These are phyloP conservation scores for Sarocladium kiliense DNA, from an alignment of 2,329 filamentous ascomycete genomes.

Conservation along the genomic window DNA sequence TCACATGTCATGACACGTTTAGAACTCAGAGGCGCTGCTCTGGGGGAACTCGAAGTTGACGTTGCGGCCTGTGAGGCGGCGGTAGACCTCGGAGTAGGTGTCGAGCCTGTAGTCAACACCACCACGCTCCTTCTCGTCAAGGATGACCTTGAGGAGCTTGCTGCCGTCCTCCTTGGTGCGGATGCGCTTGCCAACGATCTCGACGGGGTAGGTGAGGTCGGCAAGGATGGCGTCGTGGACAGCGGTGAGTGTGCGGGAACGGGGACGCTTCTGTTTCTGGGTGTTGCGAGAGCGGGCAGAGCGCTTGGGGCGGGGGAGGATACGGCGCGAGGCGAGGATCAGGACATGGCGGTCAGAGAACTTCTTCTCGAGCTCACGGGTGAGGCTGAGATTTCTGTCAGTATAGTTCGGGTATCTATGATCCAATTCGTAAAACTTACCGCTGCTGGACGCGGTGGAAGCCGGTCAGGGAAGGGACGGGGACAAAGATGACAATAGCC, in stretches of 20 bases:
- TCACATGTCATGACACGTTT: constrained; percentile 10
- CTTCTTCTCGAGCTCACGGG: constrained; percentile 99
- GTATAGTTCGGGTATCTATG: neutral
- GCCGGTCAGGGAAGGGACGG: constrained; percentile 93
- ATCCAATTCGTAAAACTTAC: constrained; percentile 52
- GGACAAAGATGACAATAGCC: constrained; percentile 99
- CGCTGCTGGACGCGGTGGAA: constrained; percentile 99
- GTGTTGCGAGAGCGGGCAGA: constrained; percentile 93
- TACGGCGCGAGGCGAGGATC: constrained; percentile 97
- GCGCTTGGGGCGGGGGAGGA: constrained; percentile 97
- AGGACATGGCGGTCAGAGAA: constrained; percentile 99
- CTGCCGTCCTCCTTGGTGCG: constrained; percentile 98
- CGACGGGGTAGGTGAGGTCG: constrained; percentile 98
- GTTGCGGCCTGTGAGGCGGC: constrained; percentile 90
- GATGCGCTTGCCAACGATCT: constrained; percentile 99
- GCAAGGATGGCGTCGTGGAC: constrained; percentile 98
- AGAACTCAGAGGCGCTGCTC: constrained; percentile 32
- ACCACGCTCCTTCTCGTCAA: constrained; percentile 99
- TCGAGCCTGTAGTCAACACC: constrained; percentile 99
- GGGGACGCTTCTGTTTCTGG: constrained; percentile 98
- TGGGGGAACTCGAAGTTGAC: constrained; percentile 99
- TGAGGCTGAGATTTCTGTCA: constrained; percentile 64
- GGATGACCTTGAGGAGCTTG: constrained; percentile 98
- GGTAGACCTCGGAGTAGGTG: constrained; percentile 99
- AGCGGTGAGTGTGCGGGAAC: constrained; percentile 94